These are phyloP conservation scores for Cytospora mali DNA, from an alignment of 2,329 filamentous ascomycete species.

Conservation along the genomic window DNA sequence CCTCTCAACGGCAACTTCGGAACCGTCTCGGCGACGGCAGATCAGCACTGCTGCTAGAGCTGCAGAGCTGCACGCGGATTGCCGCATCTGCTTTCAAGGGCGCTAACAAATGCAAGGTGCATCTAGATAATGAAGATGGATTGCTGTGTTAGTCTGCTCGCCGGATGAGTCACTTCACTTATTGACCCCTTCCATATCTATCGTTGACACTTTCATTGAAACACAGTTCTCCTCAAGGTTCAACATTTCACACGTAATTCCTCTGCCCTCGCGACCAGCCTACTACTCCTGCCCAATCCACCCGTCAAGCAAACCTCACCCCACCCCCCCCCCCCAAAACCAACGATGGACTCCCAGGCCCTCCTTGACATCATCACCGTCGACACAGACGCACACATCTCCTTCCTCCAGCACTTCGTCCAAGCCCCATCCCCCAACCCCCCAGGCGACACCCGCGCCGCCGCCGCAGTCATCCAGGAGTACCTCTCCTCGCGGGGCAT, in stretches of 20 bases:
- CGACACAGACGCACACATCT: constrained; percentile 14
- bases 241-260: background rate
- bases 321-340: no score
- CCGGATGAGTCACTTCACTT: constrained; percentile 8
- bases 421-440: constrained; percentile 42
- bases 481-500: constrained; percentile 34
- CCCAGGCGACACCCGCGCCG: constrained; percentile 41
- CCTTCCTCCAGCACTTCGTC: constrained; percentile 32
- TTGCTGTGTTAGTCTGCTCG: background rate
- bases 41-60: background rate
- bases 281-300: background rate
- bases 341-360: constrained; percentile 27
- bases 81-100: no score
- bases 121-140: background rate
- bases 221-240: background rate
- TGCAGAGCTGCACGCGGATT: background rate
- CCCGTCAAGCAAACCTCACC: no score
- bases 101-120: no score
- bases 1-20: no score
- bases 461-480: constrained; percentile 37
- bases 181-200: background rate
- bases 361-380: constrained; percentile 21
- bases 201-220: background rate
- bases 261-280: background rate
- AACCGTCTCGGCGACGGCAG: no score